These are phyloP conservation scores for Erodium moschatum DNA, from an alignment of 441 rosid genomes.

Conservation along the genomic window DNA sequence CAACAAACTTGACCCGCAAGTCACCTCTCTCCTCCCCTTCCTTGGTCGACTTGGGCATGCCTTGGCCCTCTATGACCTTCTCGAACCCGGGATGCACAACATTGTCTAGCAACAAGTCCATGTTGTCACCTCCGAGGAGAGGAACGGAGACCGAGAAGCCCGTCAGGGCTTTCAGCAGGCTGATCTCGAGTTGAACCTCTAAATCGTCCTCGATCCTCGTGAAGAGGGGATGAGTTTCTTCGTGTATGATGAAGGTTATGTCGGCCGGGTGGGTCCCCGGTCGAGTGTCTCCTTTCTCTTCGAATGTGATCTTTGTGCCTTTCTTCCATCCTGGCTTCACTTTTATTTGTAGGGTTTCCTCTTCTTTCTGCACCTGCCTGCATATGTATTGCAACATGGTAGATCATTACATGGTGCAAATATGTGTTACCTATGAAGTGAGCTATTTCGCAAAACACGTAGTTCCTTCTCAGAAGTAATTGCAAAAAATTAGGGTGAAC, in stretches of 20 bases:
- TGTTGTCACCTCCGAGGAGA: background rate
- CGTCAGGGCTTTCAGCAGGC: background rate
- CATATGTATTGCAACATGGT: background rate
- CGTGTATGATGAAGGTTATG: background rate
- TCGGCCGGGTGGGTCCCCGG: background rate
- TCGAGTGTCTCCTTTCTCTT: background rate
- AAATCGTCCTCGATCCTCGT: background rate
- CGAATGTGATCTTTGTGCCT: background rate
- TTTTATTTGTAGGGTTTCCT: background rate
- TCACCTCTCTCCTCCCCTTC: background rate
- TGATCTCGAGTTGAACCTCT: background rate
- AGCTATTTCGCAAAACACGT: no score
- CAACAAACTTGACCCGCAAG: background rate
- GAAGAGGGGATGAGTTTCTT: background rate
- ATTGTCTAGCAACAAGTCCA: background rate
- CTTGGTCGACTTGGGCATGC: background rate
- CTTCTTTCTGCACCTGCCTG: background rate
- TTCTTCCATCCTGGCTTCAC: background rate
- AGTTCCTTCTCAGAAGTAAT: no score
- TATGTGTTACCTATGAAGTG: no score
- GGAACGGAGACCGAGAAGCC: background rate
- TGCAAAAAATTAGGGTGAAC: no score
- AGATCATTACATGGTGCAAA: background rate
- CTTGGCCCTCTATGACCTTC: background rate
- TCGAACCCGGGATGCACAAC: background rate